phyloP scores from a whole-genome alignment of 2,329 filamentous ascomycete species.

The Fusarium oligoseptatum region DNA sequence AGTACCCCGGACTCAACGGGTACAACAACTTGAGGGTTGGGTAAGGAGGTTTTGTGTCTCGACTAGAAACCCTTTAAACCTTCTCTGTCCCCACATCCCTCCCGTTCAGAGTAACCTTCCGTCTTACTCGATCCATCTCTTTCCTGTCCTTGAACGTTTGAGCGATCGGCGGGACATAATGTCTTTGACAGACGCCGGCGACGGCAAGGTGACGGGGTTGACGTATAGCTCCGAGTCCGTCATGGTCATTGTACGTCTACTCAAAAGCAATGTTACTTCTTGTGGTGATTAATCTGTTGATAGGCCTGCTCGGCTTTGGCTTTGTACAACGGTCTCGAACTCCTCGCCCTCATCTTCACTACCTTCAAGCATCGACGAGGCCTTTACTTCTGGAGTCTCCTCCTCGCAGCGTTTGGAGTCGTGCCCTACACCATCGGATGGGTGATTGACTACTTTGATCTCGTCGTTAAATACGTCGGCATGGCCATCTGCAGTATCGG shows the following conservation, averaged over 20 bases:
- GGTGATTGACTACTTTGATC: slow-evolving; percentile 16
- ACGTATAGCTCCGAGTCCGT: slow-evolving; percentile 16
- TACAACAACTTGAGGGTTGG: neutral
- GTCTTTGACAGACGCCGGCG: neutral
- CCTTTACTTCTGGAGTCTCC: slow-evolving; percentile 22
- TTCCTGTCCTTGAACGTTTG: neutral
- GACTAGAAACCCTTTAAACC: neutral
- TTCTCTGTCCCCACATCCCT: neutral
- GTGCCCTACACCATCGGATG: slow-evolving; percentile 19
- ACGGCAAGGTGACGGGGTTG: neutral
- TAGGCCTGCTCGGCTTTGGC: slow-evolving; percentile 12
- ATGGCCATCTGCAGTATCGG: slow-evolving; percentile 12
- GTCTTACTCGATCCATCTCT: neutral
- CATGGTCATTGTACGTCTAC: slow-evolving; percentile 37
- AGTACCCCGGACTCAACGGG: neutral
- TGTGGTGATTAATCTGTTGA: neutral
- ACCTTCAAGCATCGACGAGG: slow-evolving; percentile 11
- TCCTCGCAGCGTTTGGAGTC: slow-evolving; percentile 7
- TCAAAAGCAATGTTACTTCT: too few relatives aligned
- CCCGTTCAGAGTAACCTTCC: neutral
- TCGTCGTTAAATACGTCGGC: neutral
- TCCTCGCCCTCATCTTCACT: slow-evolving; percentile 15
- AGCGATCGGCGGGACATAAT: neutral
- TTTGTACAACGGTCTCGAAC: slow-evolving; percentile 20
- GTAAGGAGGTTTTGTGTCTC: neutral